Base-by-base conservation (phyloP, 495 filamentous ascomycete species). In the Achaetomiella virescens region DNA sequence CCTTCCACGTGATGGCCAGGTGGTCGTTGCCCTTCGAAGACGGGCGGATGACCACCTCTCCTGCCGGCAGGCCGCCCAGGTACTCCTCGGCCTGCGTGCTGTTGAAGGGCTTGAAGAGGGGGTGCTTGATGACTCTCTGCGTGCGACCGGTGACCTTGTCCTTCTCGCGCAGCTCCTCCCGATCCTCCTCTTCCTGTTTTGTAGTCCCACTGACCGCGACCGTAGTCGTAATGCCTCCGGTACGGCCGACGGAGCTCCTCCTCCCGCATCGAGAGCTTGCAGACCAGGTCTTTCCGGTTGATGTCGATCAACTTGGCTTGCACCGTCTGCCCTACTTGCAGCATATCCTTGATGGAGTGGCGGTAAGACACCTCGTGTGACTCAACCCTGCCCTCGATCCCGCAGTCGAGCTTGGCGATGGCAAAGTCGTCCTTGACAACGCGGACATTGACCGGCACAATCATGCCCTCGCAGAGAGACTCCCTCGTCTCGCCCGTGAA, bases 1-100 rank as follows among this genome's bases (percentile, higher is more conserved):
- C 90, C 72, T 97, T 98, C 93, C 93, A 98, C 1, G 93, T 98
- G 38, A 98, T 81, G 3, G 92, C 90, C 46, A 98, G 81, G 71
- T 98, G 93, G 69, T 98, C 95, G 35, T 86, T 84, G 12, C 93
- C 93, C 59, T 91, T 93, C 21, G 90, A 96, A 2, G 89, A 95
- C 12, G 93, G 93, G 11, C 93, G 86, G 62, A 98, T 96, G 33
- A 98, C 88, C 46, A 93, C 88, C 62, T 97, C 95, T 21, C 93
- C 93, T 3, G 84, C 79, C 52, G 81, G 80, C 68, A 90, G 87
- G 7, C 88, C 87, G 20, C 89, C 89, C 8, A 98, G 75, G 70
- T 87, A 97, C 69, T 98, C 90, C 67, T 96, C 90, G 9, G 93
- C 95, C 72, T 98, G 93, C 1, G 84, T 83, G 22, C 89, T 81